Percentiles rank a stretch among this genome's conserved stretches.
These are phyloP conservation scores for Coemansia sp. DNA, from an alignment of 192 early-diverging fungal genomes.

Conservation along the genomic window DNA sequence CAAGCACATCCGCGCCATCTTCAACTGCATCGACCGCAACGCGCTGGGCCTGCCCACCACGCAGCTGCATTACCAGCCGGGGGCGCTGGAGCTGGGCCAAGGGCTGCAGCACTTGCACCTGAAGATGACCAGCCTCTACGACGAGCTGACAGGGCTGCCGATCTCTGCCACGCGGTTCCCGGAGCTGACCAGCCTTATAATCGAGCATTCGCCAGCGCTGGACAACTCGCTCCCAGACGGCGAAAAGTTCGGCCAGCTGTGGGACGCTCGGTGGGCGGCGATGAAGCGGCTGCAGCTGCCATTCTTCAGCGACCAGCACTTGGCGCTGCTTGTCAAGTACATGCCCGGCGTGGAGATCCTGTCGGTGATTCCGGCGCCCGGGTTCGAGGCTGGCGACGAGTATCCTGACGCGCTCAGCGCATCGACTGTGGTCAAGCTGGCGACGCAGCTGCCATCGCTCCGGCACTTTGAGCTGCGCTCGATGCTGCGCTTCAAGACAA, in stretches of 20 bases:
- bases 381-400: constrained; percentile 51
- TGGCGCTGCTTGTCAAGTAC: constrained; percentile 46
- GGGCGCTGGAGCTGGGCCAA: constrained; percentile 32
- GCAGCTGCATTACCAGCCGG: constrained; percentile 46
- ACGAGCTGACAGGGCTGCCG: constrained; percentile 48
- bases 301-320: constrained; percentile 52
- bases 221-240: constrained; percentile 51
- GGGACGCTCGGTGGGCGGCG: constrained; percentile 40
- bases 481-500: constrained; percentile 36
- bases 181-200: constrained; percentile 40
- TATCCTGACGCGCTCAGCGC: constrained; percentile 40
- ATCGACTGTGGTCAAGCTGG: constrained; percentile 29
- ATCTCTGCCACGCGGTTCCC: constrained; percentile 45
- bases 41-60: constrained; percentile 42
- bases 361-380: constrained; percentile 36
- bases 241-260: constrained; percentile 53
- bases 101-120: constrained; percentile 47
- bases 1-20: constrained; percentile 50
- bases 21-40: constrained; percentile 56
- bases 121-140: constrained; percentile 51
- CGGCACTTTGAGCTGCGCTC: constrained; percentile 51
- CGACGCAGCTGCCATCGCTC: constrained; percentile 42
- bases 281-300: constrained; percentile 52
- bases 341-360: constrained; percentile 54
- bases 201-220: constrained; percentile 53